Conservation (phyloP, 768 basidiomycete species). For the Suillus brevipes region DNA sequence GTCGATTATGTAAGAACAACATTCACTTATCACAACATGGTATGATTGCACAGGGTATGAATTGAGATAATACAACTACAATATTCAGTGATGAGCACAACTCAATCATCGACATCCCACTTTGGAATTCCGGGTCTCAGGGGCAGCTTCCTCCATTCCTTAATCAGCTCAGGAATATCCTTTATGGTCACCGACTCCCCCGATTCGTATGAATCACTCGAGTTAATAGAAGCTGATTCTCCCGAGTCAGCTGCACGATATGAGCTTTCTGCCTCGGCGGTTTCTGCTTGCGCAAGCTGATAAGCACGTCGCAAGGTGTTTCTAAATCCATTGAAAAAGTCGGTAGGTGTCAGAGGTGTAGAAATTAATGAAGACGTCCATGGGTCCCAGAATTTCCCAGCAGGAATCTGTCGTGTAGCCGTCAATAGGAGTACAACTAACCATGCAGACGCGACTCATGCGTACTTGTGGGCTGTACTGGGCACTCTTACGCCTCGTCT, state of each 20-base stretch:
- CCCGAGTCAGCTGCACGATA: neutral
- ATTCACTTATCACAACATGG: neutral
- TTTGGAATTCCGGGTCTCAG: constrained; percentile 20
- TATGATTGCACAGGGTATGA: too few relatives aligned
- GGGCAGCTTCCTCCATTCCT: constrained; percentile 28
- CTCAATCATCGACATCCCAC: constrained; percentile 21
- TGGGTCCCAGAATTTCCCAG: neutral
- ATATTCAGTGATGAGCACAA: too few relatives aligned
- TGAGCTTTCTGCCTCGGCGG: neutral
- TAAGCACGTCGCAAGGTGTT: neutral
- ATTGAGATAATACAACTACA: neutral
- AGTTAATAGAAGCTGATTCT: neutral
- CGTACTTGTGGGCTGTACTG: neutral
- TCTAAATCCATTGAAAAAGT: neutral
- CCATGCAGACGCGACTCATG: neutral
- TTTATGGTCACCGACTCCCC: neutral
- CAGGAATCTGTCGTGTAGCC: neutral
- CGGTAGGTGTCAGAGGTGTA: neutral
- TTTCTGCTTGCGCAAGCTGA: neutral
- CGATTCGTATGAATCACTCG: neutral
- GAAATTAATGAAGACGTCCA: neutral
- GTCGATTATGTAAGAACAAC: neutral
- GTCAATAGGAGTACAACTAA: neutral
- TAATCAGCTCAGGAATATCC: neutral
- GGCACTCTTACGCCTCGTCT: constrained; percentile 8